These are phyloP conservation scores for Bromus sterilis DNA, from an alignment of 176 grass and related monocot genomes.

Conservation along the genomic window DNA sequence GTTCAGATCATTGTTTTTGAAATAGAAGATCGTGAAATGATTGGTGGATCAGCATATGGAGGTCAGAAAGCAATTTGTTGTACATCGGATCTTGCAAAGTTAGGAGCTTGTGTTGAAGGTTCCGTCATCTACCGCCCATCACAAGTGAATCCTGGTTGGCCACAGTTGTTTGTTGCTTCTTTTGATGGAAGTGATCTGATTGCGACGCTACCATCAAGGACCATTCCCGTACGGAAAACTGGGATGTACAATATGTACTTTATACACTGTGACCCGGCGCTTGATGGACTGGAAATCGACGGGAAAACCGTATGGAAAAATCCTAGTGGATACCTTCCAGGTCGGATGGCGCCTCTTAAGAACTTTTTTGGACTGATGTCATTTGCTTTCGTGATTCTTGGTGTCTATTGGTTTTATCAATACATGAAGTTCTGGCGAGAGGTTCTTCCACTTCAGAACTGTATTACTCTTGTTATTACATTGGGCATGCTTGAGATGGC, in stretches of 20 bases:
- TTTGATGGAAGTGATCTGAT: constrained; percentile 70
- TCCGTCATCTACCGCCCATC: constrained; percentile 80
- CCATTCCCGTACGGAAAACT: constrained; percentile 65
- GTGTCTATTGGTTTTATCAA: constrained; percentile 94
- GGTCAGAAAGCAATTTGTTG: constrained; percentile 97
- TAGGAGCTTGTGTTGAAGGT: constrained; percentile 83
- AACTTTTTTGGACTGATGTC: constrained; percentile 97
- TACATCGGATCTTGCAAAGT: constrained; percentile 84
- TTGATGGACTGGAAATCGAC: constrained; percentile 70
- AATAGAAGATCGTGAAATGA: constrained; percentile 86
- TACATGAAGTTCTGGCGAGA: constrained; percentile 96
- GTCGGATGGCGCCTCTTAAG: constrained; percentile 96
- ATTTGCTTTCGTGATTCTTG: constrained; percentile 76
- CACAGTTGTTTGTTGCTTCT: constrained; percentile 62
- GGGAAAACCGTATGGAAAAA: constrained; percentile 99
- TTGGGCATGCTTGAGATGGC: constrained; percentile 98
- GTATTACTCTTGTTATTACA: constrained; percentile 95
- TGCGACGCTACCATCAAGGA: constrained; percentile 58
- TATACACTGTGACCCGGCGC: constrained; percentile 75
- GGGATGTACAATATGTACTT: constrained; percentile 99
- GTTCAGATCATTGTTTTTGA: constrained; percentile 94
- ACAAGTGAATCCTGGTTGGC: constrained; percentile 68
- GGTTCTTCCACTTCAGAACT: constrained; percentile 97
- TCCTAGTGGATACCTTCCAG: constrained; percentile 85
- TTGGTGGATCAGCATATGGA: constrained; percentile 94